Evolutionary conservation across 305 asterid species (phyloP).

Genomic region (Ilex paraguariensis): DNA sequence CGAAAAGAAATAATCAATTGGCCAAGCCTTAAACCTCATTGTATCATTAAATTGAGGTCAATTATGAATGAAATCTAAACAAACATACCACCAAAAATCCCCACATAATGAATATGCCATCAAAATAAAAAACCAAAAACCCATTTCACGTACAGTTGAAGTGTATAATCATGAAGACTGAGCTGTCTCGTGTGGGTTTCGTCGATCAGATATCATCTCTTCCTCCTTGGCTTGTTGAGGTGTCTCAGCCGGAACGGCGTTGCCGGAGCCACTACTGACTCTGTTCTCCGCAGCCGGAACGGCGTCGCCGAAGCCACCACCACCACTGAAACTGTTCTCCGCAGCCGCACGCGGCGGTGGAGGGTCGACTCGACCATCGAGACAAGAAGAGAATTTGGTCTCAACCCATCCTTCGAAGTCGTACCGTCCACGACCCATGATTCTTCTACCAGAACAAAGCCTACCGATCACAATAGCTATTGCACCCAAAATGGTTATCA

Average conservation of each 20-base stretch:
- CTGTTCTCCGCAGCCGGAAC: not conserved
- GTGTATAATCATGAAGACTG: slow-evolving; percentile 8
- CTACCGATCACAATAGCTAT: slow-evolving; percentile 76
- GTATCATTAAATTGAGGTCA: too few species aligned
- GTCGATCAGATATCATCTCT: slow-evolving; percentile 19
- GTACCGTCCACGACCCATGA: slow-evolving; percentile 55
- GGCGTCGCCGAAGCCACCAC: slow-evolving; percentile 14
- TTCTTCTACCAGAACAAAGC: slow-evolving; percentile 67
- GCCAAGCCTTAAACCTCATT: too few species aligned
- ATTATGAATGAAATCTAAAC: too few species aligned
- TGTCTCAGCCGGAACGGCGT: slow-evolving; percentile 9
- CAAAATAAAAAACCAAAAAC: too few species aligned
- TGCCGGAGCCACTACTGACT: slow-evolving; percentile 6
- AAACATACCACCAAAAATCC: too few species aligned
- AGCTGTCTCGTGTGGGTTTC: slow-evolving; percentile 26
- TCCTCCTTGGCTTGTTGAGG: slow-evolving; percentile 19
- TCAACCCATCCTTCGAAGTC: slow-evolving; percentile 72
- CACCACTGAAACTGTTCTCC: slow-evolving; percentile 24
- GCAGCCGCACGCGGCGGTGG: slow-evolving; percentile 16
- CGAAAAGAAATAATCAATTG: too few species aligned
- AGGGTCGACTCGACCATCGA: slow-evolving; percentile 54
- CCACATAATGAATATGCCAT: too few species aligned
- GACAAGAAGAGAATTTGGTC: slow-evolving; percentile 61
- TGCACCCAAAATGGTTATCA: slow-evolving; percentile 52
- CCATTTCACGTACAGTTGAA: too few species aligned